Conservation (phyloP, 208 protist genomes). For the Histomonas meleagridis region DNA sequence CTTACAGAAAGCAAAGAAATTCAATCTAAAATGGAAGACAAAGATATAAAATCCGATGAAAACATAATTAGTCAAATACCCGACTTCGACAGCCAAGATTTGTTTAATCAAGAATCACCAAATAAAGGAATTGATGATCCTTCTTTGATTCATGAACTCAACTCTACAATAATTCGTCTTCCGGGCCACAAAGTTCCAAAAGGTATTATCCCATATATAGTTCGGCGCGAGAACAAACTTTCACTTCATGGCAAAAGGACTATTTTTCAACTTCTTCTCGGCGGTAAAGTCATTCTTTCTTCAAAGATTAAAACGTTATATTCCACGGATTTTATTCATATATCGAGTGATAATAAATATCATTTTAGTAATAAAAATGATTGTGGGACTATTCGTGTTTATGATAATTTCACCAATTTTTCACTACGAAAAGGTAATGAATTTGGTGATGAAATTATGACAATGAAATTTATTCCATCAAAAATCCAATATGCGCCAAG, state of each 20-base stretch:
- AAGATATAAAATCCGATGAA: no score
- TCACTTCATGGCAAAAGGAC: not conserved
- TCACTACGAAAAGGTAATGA: not conserved
- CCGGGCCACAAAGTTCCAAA: not conserved
- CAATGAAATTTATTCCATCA: not conserved
- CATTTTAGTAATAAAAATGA: not conserved
- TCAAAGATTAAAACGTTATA: not conserved
- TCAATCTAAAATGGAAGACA: no score
- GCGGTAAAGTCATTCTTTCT: not conserved
- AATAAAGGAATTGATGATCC: no score
- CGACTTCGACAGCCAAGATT: no score
- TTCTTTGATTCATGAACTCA: no score
- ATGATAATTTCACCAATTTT: not conserved
- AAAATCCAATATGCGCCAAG: not conserved
- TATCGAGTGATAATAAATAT: not conserved
- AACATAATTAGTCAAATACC: no score
- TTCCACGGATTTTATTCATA: not conserved
- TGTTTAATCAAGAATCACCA: no score
- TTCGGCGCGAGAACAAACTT: not conserved
- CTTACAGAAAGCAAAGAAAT: no score
- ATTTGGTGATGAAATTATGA: not conserved
- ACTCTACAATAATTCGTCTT: not conserved
- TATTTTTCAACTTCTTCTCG: not conserved
- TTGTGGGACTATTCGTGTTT: not conserved
- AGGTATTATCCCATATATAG: not conserved